These are phyloP conservation scores for Colletotrichum sp. DNA, from an alignment of 2,329 filamentous ascomycete genomes.

Conservation along the genomic window DNA sequence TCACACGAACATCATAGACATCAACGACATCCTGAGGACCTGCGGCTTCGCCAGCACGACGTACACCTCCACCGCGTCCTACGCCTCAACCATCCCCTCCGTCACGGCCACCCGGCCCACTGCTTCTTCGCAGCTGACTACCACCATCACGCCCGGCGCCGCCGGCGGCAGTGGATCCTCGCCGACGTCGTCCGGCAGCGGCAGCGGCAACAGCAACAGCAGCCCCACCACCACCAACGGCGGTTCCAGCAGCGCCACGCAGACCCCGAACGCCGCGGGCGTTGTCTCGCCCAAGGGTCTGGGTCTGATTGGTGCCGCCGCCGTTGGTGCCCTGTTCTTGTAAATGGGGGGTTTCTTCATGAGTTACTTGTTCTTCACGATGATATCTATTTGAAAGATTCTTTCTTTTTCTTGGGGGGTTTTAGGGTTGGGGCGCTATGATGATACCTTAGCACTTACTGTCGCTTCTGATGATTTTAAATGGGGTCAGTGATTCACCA, in stretches of 20 bases:
- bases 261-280: slow-evolving; percentile 15
- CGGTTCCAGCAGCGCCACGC: not conserved
- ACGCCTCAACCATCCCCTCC: slow-evolving; percentile 11
- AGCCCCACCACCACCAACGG: not conserved
- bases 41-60: slow-evolving; percentile 24
- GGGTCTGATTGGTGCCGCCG: slow-evolving; percentile 12
- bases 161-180: not conserved
- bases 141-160: slow-evolving; percentile 18
- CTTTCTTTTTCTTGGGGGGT: not conserved
- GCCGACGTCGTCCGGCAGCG: slow-evolving; percentile 1
- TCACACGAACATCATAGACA: not conserved
- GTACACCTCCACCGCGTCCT: slow-evolving; percentile 16
- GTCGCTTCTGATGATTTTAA: slow-evolving; percentile 2
- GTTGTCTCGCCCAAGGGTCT: slow-evolving; percentile 3
- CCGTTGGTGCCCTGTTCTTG: slow-evolving; percentile 11
- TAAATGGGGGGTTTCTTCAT: not conserved
- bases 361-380: not conserved
- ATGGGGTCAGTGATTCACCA: not conserved
- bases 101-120: slow-evolving; percentile 20
- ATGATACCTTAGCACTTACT: slow-evolving; percentile 6
- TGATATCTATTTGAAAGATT: not conserved
- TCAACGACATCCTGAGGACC: slow-evolving; percentile 23
- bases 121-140: slow-evolving; percentile 20
- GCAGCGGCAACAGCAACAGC: not conserved
- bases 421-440: not conserved